phyloP scores from a whole-genome alignment of 352 stramenopile species.

The Sclerospora graminicola region DNA sequence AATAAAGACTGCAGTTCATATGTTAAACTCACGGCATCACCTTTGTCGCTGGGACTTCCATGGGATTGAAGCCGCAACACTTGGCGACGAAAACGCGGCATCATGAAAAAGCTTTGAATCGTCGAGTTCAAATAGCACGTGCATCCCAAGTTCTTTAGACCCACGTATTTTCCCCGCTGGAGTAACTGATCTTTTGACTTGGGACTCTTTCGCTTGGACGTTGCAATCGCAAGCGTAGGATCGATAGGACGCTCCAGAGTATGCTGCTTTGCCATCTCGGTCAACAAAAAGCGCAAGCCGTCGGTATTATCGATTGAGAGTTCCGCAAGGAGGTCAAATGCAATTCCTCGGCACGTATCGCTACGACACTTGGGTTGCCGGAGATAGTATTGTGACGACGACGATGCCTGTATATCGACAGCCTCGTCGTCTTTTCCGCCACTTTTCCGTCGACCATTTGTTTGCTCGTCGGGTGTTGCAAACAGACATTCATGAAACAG shows the following conservation, averaged over 20 bases:
- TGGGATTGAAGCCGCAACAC: constrained; percentile 59
- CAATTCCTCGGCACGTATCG: constrained; percentile 54
- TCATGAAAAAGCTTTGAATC: constrained; percentile 94
- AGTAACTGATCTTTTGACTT: constrained; percentile 40
- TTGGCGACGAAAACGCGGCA: constrained; percentile 80
- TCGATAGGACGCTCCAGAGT: constrained; percentile 46
- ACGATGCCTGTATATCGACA: constrained; percentile 10
- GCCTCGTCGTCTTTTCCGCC: constrained; percentile 5
- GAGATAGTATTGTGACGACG: constrained; percentile 62
- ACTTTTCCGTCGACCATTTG: constrained; percentile 8
- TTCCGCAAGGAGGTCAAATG: constrained; percentile 70
- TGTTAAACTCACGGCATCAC: constrained; percentile 33
- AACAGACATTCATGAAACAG: constrained; percentile 65
- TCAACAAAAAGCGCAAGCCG: constrained; percentile 55
- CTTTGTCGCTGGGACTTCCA: constrained; percentile 5
- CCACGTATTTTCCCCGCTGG: constrained; percentile 78
- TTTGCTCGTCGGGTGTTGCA: constrained; percentile 30
- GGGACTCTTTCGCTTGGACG: constrained; percentile 40
- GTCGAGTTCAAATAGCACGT: constrained; percentile 95
- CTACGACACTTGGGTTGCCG: constrained; percentile 77
- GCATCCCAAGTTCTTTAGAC: constrained; percentile 91
- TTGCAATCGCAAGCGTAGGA: constrained; percentile 13
- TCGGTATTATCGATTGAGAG: constrained; percentile 52
- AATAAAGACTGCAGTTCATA: constrained; percentile 88
- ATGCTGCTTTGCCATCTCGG: constrained; percentile 64